Evolutionary conservation across 2,329 filamentous ascomycete species (phyloP).

Genomic region (Pseudocercospora pini-densiflorae): DNA sequence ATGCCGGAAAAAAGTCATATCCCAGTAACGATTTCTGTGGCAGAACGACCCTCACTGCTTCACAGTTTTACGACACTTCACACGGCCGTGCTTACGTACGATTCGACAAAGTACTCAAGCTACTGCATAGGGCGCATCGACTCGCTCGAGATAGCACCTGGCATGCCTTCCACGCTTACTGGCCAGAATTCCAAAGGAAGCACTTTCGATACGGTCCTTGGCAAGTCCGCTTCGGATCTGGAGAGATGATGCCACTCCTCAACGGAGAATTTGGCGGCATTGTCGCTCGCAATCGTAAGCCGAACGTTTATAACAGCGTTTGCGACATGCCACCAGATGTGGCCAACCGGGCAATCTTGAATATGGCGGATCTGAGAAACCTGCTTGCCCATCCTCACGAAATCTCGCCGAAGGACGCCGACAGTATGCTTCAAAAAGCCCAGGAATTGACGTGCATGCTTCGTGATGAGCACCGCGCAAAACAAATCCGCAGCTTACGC

Average conservation of each 20-base stretch:
- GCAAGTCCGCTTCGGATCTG: background rate
- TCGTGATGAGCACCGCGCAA: background rate
- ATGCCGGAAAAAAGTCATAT: background rate
- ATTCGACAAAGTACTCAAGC: background rate
- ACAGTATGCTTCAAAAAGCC: background rate
- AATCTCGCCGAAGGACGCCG: background rate
- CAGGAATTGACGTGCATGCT: background rate
- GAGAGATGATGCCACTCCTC: background rate
- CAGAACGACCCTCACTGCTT: background rate
- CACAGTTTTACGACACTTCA: background rate
- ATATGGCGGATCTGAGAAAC: background rate
- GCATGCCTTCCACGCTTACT: background rate
- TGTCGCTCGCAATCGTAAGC: background rate
- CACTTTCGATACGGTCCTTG: background rate
- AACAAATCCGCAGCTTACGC: background rate
- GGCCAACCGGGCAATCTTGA: background rate
- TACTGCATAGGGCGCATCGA: background rate
- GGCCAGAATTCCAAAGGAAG: background rate
- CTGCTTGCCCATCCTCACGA: background rate
- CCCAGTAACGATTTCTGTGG: background rate
- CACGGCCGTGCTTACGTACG: background rate
- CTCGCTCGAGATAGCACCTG: background rate
- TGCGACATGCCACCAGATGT: background rate
- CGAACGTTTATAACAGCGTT: background rate
- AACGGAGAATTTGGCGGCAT: background rate